phyloP scores from a whole-genome alignment of 257 asterid species.

The Rubia yunnanensis region DNA sequence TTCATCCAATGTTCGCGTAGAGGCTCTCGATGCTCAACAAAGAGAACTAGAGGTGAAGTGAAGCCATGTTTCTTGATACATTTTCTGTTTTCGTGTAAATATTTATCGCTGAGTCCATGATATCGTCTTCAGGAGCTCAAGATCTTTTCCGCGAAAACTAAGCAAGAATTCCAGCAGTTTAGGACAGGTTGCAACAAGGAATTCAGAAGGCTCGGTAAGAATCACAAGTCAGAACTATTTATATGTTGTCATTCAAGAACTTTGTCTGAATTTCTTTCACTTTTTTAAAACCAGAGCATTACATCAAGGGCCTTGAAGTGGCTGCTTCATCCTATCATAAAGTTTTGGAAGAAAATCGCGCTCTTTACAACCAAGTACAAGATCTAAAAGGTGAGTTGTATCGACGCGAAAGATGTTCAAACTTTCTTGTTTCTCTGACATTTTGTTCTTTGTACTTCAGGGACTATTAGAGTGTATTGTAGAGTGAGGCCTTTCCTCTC shows the following conservation, averaged over 20 bases:
- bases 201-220: conserved; percentile 60
- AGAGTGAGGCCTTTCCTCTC: conserved; percentile 75
- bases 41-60: conserved; percentile 70
- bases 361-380: conserved; percentile 85
- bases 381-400: conserved; percentile 67
- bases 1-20: conserved; percentile 27
- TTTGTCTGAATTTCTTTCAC: too few species aligned
- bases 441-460: conserved; percentile 22
- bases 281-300: conserved; percentile 49
- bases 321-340: conserved; percentile 70
- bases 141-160: conserved; percentile 43
- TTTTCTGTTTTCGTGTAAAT: not conserved
- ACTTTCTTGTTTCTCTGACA: not conserved
- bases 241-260: not conserved
- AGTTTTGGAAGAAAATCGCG: conserved; percentile 79
- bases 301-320: conserved; percentile 59
- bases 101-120: not conserved
- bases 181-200: conserved; percentile 60
- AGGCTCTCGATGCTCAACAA: conserved; percentile 51
- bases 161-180: conserved; percentile 41
- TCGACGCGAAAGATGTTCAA: not conserved
- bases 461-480: conserved; percentile 81
- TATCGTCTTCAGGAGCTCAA: conserved; percentile 51
- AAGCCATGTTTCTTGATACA: not conserved
- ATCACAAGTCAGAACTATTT: not conserved